Base-by-base conservation (phyloP, 78 protist genomes). In the Guillardia theta region DNA sequence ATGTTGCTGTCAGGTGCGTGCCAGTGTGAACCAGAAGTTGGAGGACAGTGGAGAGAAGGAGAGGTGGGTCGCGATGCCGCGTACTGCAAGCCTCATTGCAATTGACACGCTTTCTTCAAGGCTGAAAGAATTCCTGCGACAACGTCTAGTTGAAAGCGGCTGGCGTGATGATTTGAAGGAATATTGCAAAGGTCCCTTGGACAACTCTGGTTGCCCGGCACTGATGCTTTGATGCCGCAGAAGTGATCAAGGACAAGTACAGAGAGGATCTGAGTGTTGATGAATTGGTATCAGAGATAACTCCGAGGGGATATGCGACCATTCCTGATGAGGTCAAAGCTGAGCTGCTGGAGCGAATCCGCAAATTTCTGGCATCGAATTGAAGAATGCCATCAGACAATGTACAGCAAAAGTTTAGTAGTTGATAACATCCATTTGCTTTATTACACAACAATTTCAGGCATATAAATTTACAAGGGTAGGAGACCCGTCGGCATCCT, bases 151-250 rank as follows among this genome's bases (percentile, higher is more conserved):
- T 48, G 94, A 93, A 30, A 21, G 77, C 88, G 94, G 94, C 37
- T 93, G 94, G 94, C 88, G 94, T 15, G 94, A 93, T 33, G 92
- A 93, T 58, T 76, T 93, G 37, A 93, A 93, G 58, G 64, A 93
- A 48, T 70, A 64, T 33, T 62, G 88, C 94, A 70, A 76, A 58
- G 70, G 70, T 6, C n/a, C n/a, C n/a, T n/a, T n/a, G n/a, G n/a
- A n/a, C n/a, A n/a, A n/a, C n/a, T n/a, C n/a, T n/a, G n/a, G n/a
- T n/a, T n/a, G n/a, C n/a, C n/a, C n/a, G n/a, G n/a, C n/a, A n/a
- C n/a, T n/a, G n/a, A n/a, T 76, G 44, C 47, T 37, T 3, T 76
- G 12, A 27, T 58, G 70, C 39, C 27, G 87, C 87, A 76, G 87
- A 93, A 64, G 58, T 64, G 39, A 64, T 93, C 58, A 45, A 30